These are phyloP conservation scores for Eucalyptus brandiana DNA, from an alignment of 345 rosid genomes.

Conservation along the genomic window DNA sequence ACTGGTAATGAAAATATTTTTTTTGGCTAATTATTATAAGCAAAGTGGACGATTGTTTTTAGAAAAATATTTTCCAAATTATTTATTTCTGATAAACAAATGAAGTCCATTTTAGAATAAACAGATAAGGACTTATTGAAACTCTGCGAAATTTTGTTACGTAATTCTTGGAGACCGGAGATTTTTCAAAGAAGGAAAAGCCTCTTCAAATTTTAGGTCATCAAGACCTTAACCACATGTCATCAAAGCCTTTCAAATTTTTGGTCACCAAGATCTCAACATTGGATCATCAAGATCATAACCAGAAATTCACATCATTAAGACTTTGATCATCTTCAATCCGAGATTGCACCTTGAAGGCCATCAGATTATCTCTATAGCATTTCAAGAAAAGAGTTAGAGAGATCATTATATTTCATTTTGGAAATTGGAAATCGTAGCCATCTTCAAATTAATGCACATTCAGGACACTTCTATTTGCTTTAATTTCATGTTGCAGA, in stretches of 20 bases:
- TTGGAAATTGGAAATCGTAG: neutral
- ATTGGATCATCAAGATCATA: neutral
- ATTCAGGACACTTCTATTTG: neutral
- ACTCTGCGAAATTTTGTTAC: too few relatives aligned
- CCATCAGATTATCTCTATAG: neutral
- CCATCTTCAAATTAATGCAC: neutral
- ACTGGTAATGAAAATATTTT: too few relatives aligned
- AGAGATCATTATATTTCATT: neutral
- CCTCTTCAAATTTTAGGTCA: neutral
- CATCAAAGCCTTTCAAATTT: neutral
- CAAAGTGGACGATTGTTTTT: fast-evolving
- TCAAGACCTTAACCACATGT: neutral
- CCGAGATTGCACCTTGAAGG: neutral
- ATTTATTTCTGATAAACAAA: too few relatives aligned
- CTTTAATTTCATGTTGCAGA: neutral
- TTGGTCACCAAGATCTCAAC: neutral
- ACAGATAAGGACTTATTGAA: too few relatives aligned
- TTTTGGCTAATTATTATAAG: too few relatives aligned
- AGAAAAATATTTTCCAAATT: too few relatives aligned
- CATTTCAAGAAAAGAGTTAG: neutral
- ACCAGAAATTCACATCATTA: neutral
- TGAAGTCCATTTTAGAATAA: too few relatives aligned
- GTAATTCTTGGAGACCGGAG: neutral
- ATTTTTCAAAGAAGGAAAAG: neutral
- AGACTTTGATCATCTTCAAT: neutral